Conservation (phyloP, 768 basidiomycete genomes). For the Strobilomyces confusus region DNA sequence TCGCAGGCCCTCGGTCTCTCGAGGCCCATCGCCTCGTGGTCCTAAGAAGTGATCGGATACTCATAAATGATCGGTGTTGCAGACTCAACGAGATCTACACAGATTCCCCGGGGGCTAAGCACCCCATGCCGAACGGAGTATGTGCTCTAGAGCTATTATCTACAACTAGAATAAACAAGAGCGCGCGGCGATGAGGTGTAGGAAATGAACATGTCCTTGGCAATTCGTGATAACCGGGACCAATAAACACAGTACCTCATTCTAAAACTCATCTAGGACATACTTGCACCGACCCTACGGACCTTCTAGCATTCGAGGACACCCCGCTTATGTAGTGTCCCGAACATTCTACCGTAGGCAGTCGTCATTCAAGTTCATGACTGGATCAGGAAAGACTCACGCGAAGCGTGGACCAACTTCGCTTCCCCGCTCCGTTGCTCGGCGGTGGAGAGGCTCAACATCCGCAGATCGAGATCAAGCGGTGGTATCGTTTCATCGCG, state of each 20-base stretch:
- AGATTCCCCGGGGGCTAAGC: too few species aligned
- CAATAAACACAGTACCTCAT: not conserved
- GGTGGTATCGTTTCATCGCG: not conserved
- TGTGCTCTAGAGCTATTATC: too few species aligned
- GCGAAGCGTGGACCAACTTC: not conserved
- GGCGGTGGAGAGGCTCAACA: not conserved
- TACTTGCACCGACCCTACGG: not conserved
- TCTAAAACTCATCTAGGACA: not conserved
- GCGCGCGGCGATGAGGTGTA: too few species aligned
- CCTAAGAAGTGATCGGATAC: too few species aligned
- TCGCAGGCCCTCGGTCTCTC: too few species aligned
- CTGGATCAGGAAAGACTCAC: not conserved
- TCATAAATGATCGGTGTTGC: too few species aligned
- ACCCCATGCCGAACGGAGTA: too few species aligned
- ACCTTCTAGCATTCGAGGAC: not conserved
- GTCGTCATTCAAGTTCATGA: not conserved
- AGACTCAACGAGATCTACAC: too few species aligned
- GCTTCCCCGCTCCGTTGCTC: not conserved
- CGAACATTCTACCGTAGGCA: not conserved
- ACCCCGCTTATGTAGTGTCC: not conserved
- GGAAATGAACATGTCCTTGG: too few species aligned
- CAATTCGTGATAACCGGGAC: too few species aligned
- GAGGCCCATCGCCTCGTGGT: too few species aligned
- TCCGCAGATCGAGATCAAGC: not conserved
- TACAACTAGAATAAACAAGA: too few species aligned